Base-by-base conservation (phyloP, 768 basidiomycete genomes). In the Ramaria rubella region DNA sequence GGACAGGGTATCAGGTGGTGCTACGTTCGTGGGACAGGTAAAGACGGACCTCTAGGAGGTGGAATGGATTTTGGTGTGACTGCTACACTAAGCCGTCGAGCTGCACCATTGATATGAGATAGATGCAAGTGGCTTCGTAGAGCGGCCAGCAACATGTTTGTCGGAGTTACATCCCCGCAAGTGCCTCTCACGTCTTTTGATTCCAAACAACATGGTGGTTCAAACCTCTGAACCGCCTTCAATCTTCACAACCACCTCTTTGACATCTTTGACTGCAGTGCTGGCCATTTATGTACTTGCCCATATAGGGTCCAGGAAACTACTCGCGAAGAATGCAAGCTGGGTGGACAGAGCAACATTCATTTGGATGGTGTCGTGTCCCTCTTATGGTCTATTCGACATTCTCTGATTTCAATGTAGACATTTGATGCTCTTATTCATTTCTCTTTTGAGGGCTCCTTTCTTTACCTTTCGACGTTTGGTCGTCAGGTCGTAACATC, bases 341-440 rank as follows among this genome's bases (percentile, higher is more conserved):
- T 79, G 78, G 77, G 79, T 81, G 60, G 87, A 90, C 65, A 74
- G 73, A 57, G 80, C 77, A 60, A 82, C 86, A 9, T 91, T 89
- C 70, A 79, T 90, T 48, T 90, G 89, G 89, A 73, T 90, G 62
- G 87, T 87, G 29, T 15, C 23, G 23, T 19, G 21, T n/a, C 21
- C 30, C 24, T 30, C 30, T 36, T 12, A 30, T 26, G 19, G 29
- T 42, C 15, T 40, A 15, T 26, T 30, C n/a, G 27, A 26, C 24
- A 48, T 12, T 48, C 8, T n/a, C 14, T 48, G 46, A 48, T 23
- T 58, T 15, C 11, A 21, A 9, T 27, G 27, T 34, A 88, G 87
- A 78, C 85, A 21, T 91, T 91, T 62, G 88, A 91, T 67, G 87
- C 81, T 3, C 73, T 88, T 66, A 87, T 87, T 58, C 90, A 91